phyloP scores from a whole-genome alignment of 148 eudicot genomes.

The Amaranthus hypochondriacus region DNA sequence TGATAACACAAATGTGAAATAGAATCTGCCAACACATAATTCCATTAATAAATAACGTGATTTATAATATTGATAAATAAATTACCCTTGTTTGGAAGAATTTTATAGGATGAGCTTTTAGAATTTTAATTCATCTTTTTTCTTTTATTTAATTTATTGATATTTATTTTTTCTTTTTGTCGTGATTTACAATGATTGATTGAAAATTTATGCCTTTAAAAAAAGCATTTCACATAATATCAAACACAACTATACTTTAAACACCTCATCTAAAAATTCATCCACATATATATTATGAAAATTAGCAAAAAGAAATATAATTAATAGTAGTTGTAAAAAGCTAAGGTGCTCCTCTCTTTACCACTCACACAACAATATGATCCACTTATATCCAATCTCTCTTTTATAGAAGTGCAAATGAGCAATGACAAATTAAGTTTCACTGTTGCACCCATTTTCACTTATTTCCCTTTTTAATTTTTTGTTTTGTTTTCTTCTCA shows the following conservation, averaged over 20 bases:
- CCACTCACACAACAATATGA: slow-evolving; percentile 24
- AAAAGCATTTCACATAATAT: slow-evolving; percentile 1
- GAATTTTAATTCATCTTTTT: too few species aligned
- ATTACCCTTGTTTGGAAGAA: too few species aligned
- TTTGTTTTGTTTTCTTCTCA: neutral
- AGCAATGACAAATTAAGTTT: neutral
- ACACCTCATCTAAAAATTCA: slow-evolving; percentile 1
- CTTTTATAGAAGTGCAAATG: too few species aligned
- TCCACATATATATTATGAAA: neutral
- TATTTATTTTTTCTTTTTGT: too few species aligned
- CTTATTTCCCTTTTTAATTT: neutral
- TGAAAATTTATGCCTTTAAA: too few species aligned
- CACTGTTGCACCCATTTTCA: too few species aligned
- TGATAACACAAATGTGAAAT: slow-evolving; percentile 78
- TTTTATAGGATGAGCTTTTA: too few species aligned
- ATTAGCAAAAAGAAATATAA: neutral
- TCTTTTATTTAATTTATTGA: too few species aligned
- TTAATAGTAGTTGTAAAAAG: neutral
- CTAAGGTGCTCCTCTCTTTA: slow-evolving; percentile 23
- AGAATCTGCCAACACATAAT: slow-evolving; percentile 48
- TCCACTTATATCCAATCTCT: slow-evolving; percentile 71
- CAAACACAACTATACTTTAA: neutral
- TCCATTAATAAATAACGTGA: neutral
- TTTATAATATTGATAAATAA: too few species aligned
- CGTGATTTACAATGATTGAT: too few species aligned